Conservation (phyloP, 2,329 filamentous ascomycete species). For the Claviceps spartinae region DNA sequence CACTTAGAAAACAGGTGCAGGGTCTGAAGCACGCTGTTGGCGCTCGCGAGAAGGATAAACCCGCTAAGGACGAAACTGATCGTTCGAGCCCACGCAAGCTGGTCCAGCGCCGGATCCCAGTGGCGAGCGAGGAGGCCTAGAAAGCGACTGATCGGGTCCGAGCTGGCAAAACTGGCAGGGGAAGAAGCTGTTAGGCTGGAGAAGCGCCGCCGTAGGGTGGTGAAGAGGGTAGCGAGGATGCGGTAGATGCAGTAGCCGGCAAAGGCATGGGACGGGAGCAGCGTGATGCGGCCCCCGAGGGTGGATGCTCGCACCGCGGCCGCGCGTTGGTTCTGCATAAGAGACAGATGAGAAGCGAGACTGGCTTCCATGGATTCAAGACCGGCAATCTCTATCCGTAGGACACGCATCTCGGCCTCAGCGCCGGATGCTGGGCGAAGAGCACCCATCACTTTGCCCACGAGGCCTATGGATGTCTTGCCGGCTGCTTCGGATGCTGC, state of each 20-base stretch:
- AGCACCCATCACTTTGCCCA: slow-evolving; percentile 61
- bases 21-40: slow-evolving; percentile 74
- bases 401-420: slow-evolving; percentile 41
- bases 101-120: slow-evolving; percentile 72
- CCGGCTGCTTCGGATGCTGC: slow-evolving; percentile 28
- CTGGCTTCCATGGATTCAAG: slow-evolving; percentile 68
- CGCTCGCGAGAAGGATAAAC: slow-evolving; percentile 68
- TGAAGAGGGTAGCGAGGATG: slow-evolving; percentile 57
- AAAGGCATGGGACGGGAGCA: slow-evolving; percentile 53
- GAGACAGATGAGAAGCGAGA: slow-evolving; percentile 49
- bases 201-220: slow-evolving; percentile 46
- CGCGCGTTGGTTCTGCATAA: slow-evolving; percentile 49
- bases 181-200: slow-evolving; percentile 14
- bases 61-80: slow-evolving; percentile 76
- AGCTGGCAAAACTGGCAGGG: slow-evolving; percentile 44
- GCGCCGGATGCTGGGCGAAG: slow-evolving; percentile 52
- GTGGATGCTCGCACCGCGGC: slow-evolving; percentile 56
- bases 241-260: slow-evolving; percentile 76
- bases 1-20: slow-evolving; percentile 69
- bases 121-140: slow-evolving; percentile 69
- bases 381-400: slow-evolving; percentile 66
- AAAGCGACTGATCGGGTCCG: slow-evolving; percentile 73
- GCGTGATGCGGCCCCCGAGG: slow-evolving; percentile 47
- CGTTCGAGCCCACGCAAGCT: slow-evolving; percentile 69
- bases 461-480: slow-evolving; percentile 35